phyloP scores from a whole-genome alignment of 208 protist species.

The Leishmania major region DNA sequence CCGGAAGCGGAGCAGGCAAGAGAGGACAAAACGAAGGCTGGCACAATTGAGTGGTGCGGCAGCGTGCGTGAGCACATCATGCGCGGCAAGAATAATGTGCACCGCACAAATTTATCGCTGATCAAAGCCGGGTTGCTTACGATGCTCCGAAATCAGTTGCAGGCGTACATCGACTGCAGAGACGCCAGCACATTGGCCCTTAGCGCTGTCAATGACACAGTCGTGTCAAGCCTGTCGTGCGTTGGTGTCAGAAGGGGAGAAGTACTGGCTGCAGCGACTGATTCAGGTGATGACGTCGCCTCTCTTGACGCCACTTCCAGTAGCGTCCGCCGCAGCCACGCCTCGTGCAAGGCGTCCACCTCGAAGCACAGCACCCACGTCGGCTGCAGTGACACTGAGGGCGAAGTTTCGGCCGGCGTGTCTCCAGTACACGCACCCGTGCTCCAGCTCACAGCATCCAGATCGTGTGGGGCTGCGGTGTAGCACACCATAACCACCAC shows the following conservation, averaged over 20 bases:
- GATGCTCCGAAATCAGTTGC: background rate
- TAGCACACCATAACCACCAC: slow-evolving; percentile 1
- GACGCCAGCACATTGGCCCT: background rate
- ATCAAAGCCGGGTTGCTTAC: background rate
- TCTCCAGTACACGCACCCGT: background rate
- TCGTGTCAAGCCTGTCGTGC: background rate
- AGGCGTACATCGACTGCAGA: background rate
- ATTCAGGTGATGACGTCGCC: background rate
- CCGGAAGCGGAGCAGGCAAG: background rate
- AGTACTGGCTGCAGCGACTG: background rate
- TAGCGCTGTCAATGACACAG: background rate
- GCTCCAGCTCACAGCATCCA: slow-evolving; percentile 8
- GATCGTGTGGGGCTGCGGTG: background rate
- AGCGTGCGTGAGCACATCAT: background rate
- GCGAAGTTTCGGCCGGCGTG: background rate
- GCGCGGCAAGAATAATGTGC: background rate
- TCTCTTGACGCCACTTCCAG: background rate
- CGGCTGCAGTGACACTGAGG: background rate
- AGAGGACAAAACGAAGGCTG: background rate
- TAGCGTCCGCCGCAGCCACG: slow-evolving; percentile 11
- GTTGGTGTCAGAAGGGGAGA: background rate
- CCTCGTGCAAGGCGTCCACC: slow-evolving; percentile 19
- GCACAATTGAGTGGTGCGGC: background rate
- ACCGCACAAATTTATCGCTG: background rate
- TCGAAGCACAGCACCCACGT: slow-evolving; percentile 20